Evolutionary conservation across 495 filamentous ascomycete genomes (phyloP), one percentile per base, ranked within the genome.

Genomic region (Hypoxylon perforatum): DNA sequence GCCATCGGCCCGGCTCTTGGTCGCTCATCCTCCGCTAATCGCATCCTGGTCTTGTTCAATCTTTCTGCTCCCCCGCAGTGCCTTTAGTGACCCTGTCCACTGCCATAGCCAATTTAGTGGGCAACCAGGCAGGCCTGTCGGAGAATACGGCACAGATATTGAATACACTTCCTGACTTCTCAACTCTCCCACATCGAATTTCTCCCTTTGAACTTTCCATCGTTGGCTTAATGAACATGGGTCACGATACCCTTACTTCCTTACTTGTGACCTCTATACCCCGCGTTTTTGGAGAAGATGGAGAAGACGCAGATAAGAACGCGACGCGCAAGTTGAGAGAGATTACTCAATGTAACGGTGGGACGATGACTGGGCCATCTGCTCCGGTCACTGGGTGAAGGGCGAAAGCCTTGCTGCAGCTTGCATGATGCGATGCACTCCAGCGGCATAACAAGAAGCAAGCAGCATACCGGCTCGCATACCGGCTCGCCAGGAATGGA

Each of bases 311-410:
- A n/a, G n/a, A 54, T 35, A 23, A 19, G 46, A 45, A 58, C 62
- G 57, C 47, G 39, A 25, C 23, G 17, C 51, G 45, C 47, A 54
- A 47, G n/a, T 58, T 17, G 17, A 41, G 49, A 35, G 57, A 70
- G 18, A 69, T 70, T 62, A 39, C 57, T 50, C 17, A 35, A 70
- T 70, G 67, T 66, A 70, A 70, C 67, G 52, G 67, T 65, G 62
- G 61, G 67, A 57, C 53, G 52, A 61, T 19, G 42, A 59, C 48
- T 45, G 18, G 59, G 47, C 60, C 44, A 46, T 30, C 60, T 69
- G 60, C 55, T 63, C 39, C 54, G 49, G 54, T 68, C 54, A 68
- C 65, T 56, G 15, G 18, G 46, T 51, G 38, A 10, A 33, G 46
- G 49, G 61, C 51, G 30, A 33, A 50, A 52, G 61, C 51, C 45